A percentile compares a stretch with the other conserved stretches of the same genome.
Conservation (phyloP, 2,329 filamentous ascomycete species). For the Canariomyces notabilis region DNA sequence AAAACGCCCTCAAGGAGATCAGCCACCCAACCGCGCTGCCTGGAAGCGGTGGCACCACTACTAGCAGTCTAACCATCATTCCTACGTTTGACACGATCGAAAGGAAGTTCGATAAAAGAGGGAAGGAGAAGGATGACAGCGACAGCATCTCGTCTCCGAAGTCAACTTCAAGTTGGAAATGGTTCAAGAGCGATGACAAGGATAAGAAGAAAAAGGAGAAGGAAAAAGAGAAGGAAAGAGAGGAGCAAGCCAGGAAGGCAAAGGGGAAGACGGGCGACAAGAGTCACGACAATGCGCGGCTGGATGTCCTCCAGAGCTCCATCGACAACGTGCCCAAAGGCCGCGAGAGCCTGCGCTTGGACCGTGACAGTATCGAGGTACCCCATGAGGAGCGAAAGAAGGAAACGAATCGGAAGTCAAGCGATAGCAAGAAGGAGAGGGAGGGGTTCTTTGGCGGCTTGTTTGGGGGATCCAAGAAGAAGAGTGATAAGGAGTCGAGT, state of each 20-base stretch:
- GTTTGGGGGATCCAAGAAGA: conserved; percentile 87
- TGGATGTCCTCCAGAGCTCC: conserved; percentile 83
- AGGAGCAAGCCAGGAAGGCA: conserved; percentile 45
- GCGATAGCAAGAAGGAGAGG: conserved; percentile 81
- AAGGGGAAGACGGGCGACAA: conserved; percentile 60
- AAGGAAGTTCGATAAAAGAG: conserved; percentile 62
- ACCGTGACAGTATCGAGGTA: conserved; percentile 68
- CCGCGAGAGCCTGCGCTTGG: conserved; percentile 78
- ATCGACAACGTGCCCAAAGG: conserved; percentile 67
- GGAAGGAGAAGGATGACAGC: conserved; percentile 62
- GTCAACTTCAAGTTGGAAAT: conserved; percentile 75
- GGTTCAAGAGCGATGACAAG: conserved; percentile 75
- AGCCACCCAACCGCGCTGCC: conserved; percentile 64
- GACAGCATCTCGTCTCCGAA: conserved; percentile 73
- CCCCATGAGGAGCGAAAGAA: conserved; percentile 80
- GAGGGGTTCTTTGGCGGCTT: conserved; percentile 91
- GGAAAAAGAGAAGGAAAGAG: conserved; percentile 54
- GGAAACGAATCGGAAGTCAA: conserved; percentile 66
- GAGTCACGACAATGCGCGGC: conserved; percentile 69
- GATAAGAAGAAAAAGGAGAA: conserved; percentile 62
- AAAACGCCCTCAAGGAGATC: conserved; percentile 54
- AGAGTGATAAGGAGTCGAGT: conserved; percentile 66
- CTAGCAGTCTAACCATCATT: conserved; percentile 74
- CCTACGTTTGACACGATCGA: conserved; percentile 60
- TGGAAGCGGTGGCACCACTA: conserved; percentile 61